These are phyloP conservation scores for Histomonas meleagridis DNA, from an alignment of 208 protist species.

Conservation along the genomic window DNA sequence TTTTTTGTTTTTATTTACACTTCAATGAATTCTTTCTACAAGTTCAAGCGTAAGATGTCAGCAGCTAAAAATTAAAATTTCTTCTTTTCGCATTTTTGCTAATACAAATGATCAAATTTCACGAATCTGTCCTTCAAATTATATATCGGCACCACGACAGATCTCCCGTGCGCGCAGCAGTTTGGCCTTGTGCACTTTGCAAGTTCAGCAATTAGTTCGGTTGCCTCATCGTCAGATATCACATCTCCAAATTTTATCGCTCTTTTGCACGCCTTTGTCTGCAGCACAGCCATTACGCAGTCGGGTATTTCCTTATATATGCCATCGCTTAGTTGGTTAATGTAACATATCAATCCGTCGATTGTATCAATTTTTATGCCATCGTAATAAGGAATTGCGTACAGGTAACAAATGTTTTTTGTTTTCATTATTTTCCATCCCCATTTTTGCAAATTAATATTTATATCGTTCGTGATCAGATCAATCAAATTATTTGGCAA, in stretches of 20 bases:
- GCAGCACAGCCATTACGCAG: not conserved
- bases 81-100: no score
- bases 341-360: not conserved
- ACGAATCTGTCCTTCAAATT: no score
- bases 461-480: not conserved
- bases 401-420: not conserved
- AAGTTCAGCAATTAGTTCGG: not conserved
- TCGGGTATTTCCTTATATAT: not conserved
- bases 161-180: conserved; percentile 7
- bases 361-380: not conserved
- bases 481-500: not conserved
- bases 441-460: not conserved
- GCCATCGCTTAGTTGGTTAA: not conserved
- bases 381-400: not conserved
- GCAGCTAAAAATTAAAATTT: no score
- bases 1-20: no score
- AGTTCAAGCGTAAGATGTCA: no score
- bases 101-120: no score
- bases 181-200: not conserved
- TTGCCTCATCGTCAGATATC: not conserved
- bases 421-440: not conserved
- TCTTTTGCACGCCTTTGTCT: not conserved
- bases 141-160: not conserved
- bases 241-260: conserved; percentile 16
- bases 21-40: no score